Percentiles rank a stretch among this genome's conserved stretches.
phyloP scores from a whole-genome alignment of 2,329 filamentous ascomycete species.

The Stagonosporopsis cucurbitacearum region DNA sequence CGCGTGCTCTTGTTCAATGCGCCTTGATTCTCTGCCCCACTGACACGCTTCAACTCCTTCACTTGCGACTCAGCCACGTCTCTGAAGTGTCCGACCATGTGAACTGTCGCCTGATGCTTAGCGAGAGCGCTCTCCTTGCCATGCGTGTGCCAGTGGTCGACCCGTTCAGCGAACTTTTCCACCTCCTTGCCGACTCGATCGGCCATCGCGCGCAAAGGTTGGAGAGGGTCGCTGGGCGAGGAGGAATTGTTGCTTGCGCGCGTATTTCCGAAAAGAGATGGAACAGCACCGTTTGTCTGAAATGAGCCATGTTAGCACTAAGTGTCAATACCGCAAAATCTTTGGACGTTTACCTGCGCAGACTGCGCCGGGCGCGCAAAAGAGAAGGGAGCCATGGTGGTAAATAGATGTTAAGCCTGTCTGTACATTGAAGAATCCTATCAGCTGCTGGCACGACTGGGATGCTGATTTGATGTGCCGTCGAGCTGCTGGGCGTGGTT shows the following conservation, averaged over 20 bases:
- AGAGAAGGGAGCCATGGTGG: slow-evolving; percentile 38
- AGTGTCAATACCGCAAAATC: neutral
- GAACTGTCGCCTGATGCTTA: slow-evolving; percentile 59
- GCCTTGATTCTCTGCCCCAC: slow-evolving; percentile 48
- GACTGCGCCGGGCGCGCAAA: slow-evolving; percentile 37
- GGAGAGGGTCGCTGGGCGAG: slow-evolving; percentile 56
- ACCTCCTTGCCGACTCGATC: slow-evolving; percentile 80
- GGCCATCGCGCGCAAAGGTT: slow-evolving; percentile 68
- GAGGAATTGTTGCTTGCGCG: slow-evolving; percentile 23
- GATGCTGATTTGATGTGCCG: neutral
- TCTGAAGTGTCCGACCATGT: slow-evolving; percentile 51
- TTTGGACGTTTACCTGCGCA: slow-evolving; percentile 31
- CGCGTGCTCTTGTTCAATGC: slow-evolving; percentile 41
- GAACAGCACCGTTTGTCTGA: slow-evolving; percentile 22
- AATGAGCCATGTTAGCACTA: neutral
- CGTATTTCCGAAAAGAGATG: slow-evolving; percentile 22
- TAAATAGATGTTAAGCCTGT: neutral
- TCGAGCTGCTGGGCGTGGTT: neutral
- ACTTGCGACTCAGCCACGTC: slow-evolving; percentile 61
- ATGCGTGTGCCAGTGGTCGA: slow-evolving; percentile 70
- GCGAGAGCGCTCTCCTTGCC: slow-evolving; percentile 47
- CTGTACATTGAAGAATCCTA: neutral
- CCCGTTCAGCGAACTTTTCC: slow-evolving; percentile 80
- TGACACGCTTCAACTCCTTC: slow-evolving; percentile 52
- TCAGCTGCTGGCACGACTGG: neutral